Conservation (phyloP, 2,329 filamentous ascomycete species). For the Sclerotiophoma versabilis region DNA sequence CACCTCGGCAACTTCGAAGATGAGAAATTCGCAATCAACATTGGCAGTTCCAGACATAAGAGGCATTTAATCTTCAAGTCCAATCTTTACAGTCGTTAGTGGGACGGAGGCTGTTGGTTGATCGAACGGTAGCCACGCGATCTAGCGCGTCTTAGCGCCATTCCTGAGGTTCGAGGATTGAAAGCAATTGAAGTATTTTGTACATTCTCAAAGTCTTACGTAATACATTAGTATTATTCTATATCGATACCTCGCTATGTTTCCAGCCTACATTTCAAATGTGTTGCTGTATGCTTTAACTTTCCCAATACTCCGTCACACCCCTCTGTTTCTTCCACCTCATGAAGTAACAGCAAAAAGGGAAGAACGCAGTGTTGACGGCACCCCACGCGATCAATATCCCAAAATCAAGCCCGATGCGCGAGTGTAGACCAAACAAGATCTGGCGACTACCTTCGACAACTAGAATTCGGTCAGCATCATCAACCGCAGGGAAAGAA, state of each 20-base stretch:
- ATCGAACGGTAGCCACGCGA: background rate
- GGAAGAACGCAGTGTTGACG: slow-evolving; percentile 62
- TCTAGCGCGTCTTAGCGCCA: background rate
- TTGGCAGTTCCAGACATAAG: too few species aligned
- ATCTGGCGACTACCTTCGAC: slow-evolving; percentile 67
- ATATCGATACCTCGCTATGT: background rate
- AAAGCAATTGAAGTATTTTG: background rate
- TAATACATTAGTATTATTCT: background rate
- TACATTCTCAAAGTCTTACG: background rate
- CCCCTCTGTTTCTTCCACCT: slow-evolving; percentile 29
- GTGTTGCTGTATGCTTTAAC: background rate
- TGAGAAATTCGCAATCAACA: too few species aligned
- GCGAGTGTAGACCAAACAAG: slow-evolving; percentile 65
- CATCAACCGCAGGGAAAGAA: slow-evolving; percentile 20
- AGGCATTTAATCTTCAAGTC: too few species aligned
- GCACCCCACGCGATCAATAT: slow-evolving; percentile 66
- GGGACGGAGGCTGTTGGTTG: too few species aligned
- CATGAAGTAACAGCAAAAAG: slow-evolving; percentile 55
- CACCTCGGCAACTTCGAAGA: too few species aligned
- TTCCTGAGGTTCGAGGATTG: background rate
- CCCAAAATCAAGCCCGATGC: slow-evolving; percentile 67
- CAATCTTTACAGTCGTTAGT: too few species aligned
- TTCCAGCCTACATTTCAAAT: background rate
- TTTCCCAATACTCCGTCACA: slow-evolving; percentile 24
- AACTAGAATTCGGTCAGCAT: slow-evolving; percentile 45